Evolutionary conservation across 2,329 filamentous ascomycete species (phyloP), one percentile per base, ranked within the genome.

Genomic region (Malbranchea cinnamomea): DNA sequence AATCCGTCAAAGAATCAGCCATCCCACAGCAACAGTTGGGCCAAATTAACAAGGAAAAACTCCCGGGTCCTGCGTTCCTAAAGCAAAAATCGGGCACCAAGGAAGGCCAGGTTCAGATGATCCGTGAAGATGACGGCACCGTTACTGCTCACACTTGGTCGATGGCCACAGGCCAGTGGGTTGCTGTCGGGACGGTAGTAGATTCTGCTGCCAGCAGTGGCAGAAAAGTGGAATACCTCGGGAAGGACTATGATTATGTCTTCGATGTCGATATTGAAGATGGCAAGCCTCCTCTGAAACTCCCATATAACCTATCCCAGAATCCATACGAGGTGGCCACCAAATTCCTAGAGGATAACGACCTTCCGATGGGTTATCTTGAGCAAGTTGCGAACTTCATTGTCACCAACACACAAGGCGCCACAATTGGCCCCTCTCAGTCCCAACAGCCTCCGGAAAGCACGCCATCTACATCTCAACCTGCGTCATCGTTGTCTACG

Each of bases 261-360:
- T 95, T 95, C 42, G 85, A 94, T 47, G 85, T 94, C 15, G 85
- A 93, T 44, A 91, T 94, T 38, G 82, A 93, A 50, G 87, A 94
- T 46, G 87, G 84, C 30, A 87, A 91, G 47, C 85, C 87, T 8
- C 74, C 87, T 1, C 63, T 95, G 26, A 94, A 94, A 54, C 65
- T 95, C n/a, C 84, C 87, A 0, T 95, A 80, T 57, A 94, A 95
- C 50, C 66, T 87, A 8, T 83, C 79, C 1, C 78, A 94, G 49
- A 94, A 94, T 42, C 82, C 84, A 0, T 95, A 91, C 52, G 81
- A 93, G 43, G 77, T 78, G 2, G 87, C 89, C 0, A 82, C 78
- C 20, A 93, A 83, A 48, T 98, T 95, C 43, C 75, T 95, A 27
- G 70, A 77, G 43, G 75, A 85, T 47, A 91, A 95, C 44, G 78